Evolutionary conservation across 345 rosid genomes (phyloP), one percentile per base, ranked within the genome.

Genomic region (Citrus glauca): DNA sequence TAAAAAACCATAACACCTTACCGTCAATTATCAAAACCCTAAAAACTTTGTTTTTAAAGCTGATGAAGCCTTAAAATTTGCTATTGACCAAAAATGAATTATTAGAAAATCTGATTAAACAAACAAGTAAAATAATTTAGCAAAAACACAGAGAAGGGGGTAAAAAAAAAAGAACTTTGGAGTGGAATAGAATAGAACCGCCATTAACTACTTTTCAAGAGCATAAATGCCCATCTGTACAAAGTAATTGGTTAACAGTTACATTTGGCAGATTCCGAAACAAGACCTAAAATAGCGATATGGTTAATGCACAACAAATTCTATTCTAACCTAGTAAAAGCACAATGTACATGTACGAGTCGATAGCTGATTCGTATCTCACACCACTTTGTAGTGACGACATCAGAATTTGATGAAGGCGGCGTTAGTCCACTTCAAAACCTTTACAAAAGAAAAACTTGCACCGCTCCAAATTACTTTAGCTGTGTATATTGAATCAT

Each of bases 341-440:
- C 65, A 73, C 73, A 76, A 66, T 73, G 76, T 71, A 78, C 77
- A 82, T n/a, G 62, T 59, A 77, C 76, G 60, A 63, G 77, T 80
- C 48, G 30, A 48, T 8, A 32, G 55, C 69, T 17, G 35, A 50
- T 28, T 72, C 66, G 37, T 68, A 30, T 14, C 79, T 67, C 50
- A 45, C 67, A 61, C 73, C 80, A 42, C 75, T 78, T 77, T n/a
- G 33, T 5, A 3, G 59, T 53, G 24, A 69, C 45, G 25, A 55
- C 62, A 64, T 77, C 25, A 60, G 45, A 48, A 65, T 42, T 24
- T 69, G 56, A 33, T n/a, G 24, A 72, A 64, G 69, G 57, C 38
- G 72, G 48, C 9, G 10, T 50, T 57, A 63, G 50, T 40, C 71
- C 19, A 45, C 72, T 61, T 69, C n/a, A 63, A 64, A 38, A 24